Percentiles rank a stretch among this genome's conserved stretches.
phyloP scores from a whole-genome alignment of 345 rosid genomes.

The Diplotaxis tenuifolia region DNA sequence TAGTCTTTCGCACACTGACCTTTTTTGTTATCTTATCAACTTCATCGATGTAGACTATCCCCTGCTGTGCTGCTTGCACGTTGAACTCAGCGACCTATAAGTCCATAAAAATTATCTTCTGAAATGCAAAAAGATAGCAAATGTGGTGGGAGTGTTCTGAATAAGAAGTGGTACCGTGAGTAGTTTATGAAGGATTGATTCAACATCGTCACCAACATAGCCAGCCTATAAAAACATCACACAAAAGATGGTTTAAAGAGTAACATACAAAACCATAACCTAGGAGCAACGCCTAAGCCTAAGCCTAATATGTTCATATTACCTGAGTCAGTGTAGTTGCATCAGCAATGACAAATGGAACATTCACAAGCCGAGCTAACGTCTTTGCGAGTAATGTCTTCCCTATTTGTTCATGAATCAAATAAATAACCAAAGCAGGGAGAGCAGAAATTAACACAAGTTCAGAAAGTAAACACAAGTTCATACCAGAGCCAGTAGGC shows the following conservation, averaged over 20 bases:
- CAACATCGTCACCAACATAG: constrained; percentile 97
- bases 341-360: constrained; percentile 84
- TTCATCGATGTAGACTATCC: constrained; percentile 94
- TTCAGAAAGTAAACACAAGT: neutral
- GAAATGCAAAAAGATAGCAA: neutral
- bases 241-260: constrained; percentile 13
- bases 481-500: constrained; percentile 91
- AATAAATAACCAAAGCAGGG: neutral
- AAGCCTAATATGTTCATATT: too few species aligned
- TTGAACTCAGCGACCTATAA: constrained; percentile 81
- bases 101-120: constrained; percentile 26
- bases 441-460: neutral
- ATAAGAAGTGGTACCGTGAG: constrained; percentile 51
- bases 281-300: too few species aligned
- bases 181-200: constrained; percentile 84
- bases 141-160: neutral
- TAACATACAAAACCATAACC: too few species aligned
- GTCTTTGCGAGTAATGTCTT: constrained; percentile 87
- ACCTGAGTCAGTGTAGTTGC: constrained; percentile 88
- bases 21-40: constrained; percentile 95
- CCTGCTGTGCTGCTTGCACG: constrained; percentile 96
- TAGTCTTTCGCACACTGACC: constrained; percentile 42
- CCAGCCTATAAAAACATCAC: constrained; percentile 65
- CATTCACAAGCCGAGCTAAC: constrained; percentile 77
- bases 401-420: constrained; percentile 42